Evolutionary conservation across 495 filamentous ascomycete species (phyloP), one percentile per base, ranked within the genome.

Genomic region (Tuber melanosporum): DNA sequence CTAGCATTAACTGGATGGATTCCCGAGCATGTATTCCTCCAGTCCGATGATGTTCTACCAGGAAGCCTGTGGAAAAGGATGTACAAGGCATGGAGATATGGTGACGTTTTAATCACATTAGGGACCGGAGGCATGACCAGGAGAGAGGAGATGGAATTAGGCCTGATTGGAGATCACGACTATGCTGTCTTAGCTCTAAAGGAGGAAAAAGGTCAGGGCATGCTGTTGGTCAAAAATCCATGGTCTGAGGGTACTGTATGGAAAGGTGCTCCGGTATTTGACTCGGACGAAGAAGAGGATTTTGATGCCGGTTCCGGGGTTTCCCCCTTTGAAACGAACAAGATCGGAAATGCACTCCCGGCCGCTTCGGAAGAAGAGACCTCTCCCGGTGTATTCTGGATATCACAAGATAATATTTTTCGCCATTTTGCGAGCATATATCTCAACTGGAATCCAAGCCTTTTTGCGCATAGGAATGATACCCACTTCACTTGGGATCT

Each of bases 351-450:
- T 52, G 76, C 76, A 4, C 69, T 83, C 43, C 71, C 79, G 49
- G 46, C 73, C 26, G 45, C 49, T n/a, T 44, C 71, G 5, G 66
- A 73, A 36, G 66, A 76, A 41, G 43, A 42, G 44, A 46, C 71
- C 45, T 69, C 74, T 10, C 76, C 92, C 22, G 94, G 94, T 14
- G 91, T 90, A 41, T 97, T 98, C 83, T 98, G 95, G 94, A 97
- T 98, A 86, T 89, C 90, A 43, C 88, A 94, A 52, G 91, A 94
- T 74, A 91, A 93, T 72, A 89, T 97, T 10, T 87, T 93, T 45
- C 94, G 95, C 80, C 89, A 95, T 81, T 99, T 97, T 78, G 93
- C 97, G 77, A 96, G 94, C 41, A 87, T 98, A 44, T 99, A 98
- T 84, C 86, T 98, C 70, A 99, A 98, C 84, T 99, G 96, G 96